Evolutionary conservation across 2,329 filamentous ascomycete genomes (phyloP), one percentile per base, ranked within the genome.

Genomic region (Diaporthe sp.): DNA sequence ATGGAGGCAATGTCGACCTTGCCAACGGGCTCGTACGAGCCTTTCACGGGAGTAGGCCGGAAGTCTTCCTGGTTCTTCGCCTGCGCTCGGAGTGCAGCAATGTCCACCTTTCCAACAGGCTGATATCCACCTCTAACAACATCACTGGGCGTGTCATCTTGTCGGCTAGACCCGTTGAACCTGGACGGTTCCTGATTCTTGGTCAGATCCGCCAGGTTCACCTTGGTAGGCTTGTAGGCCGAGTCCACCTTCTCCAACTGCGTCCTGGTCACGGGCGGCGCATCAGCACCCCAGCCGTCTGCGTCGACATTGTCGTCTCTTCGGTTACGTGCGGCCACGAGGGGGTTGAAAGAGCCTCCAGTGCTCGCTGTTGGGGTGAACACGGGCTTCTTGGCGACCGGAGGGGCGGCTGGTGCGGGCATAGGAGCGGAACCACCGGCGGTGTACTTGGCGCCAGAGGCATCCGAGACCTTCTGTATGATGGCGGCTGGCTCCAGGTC

Each of bases 1-100:
- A 99, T 98, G 31, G 96, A 96, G 58, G 95, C 95, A 84, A 99
- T 98, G 79, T 99, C 97, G 13, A 99, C 96, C 86, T 98, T 98
- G 62, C 97, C 97, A 28, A 98, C 89, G 2, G 97, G 97, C 84
- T 98, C 94, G 82, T 99, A 99, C 34, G 96, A 91, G 57, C 97
- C 97, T 85, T 98, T 98, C 28, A 98, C 94, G 7, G 92, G 90
- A 1, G 93, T 91, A 4, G 97, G 97, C 73, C 95, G 90, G 79
- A 98, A 94, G 81, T 98, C 95, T 61, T 89, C 89, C 84, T 83
- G 88, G 80, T 87, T 92, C 87, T 88, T 92, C 81, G 85, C 95
- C 87, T 90, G 95, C 82, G 88, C 92, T 77, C 97, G 92, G 79
- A 99, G 94, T 51, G 95, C 96, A 34, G 94, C 94, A 85, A 99